These are phyloP conservation scores for Apiospora hydei DNA, from an alignment of 2,329 filamentous ascomycete genomes.

Conservation along the genomic window DNA sequence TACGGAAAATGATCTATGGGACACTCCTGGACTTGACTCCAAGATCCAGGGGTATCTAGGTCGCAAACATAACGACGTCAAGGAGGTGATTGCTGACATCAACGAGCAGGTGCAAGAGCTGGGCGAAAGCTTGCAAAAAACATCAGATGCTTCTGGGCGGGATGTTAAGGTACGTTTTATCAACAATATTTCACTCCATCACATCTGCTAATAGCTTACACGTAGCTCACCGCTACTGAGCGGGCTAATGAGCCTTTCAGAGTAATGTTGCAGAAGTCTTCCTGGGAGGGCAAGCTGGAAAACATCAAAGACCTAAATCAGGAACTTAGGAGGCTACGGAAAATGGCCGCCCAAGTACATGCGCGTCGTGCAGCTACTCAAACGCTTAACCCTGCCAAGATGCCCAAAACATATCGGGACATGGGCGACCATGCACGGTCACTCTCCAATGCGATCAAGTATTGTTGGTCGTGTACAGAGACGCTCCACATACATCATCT, in stretches of 20 bases:
- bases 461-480: not conserved
- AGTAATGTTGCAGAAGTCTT: not conserved
- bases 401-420: no score
- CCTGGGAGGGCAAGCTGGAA: not conserved
- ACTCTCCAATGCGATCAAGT: not conserved
- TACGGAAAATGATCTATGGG: not conserved
- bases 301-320: not conserved
- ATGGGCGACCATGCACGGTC: not conserved
- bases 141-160: no score
- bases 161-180: not conserved
- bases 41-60: no score
- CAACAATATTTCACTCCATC: not conserved
- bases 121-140: no score
- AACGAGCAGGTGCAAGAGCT: no score
- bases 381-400: no score
- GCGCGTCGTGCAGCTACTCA: no score
- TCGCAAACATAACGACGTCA: no score
- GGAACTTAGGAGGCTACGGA: not conserved
- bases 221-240: not conserved
- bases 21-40: not conserved
- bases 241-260: not conserved
- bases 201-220: not conserved
- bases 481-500: not conserved
- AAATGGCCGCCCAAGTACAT: not conserved
- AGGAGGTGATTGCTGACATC: no score